These are phyloP conservation scores for Saccharomycopsis sp. DNA, from an alignment of 805 yeast species.

Conservation along the genomic window DNA sequence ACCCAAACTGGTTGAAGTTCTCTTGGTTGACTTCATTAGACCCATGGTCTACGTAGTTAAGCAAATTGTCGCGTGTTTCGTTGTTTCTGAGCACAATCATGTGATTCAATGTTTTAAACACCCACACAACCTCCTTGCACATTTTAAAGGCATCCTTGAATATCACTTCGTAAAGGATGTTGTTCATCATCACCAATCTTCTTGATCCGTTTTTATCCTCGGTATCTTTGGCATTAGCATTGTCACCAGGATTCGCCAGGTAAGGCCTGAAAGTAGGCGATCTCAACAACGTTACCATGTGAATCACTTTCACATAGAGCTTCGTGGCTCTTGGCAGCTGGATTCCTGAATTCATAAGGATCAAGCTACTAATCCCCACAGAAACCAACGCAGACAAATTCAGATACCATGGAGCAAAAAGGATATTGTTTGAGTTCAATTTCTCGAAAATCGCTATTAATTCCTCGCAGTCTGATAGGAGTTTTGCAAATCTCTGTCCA, in stretches of 20 bases:
- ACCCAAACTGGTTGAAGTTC: conserved; percentile 43
- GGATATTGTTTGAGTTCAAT: conserved; percentile 27
- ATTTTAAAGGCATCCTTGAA: conserved; percentile 28
- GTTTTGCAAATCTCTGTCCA: not conserved
- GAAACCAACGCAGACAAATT: conserved; percentile 39
- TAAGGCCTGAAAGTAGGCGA: conserved; percentile 24
- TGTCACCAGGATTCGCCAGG: not conserved
- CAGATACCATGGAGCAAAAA: conserved; percentile 48
- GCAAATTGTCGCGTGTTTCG: conserved; percentile 34
- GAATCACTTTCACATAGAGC: conserved; percentile 28
- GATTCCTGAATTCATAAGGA: conserved; percentile 39
- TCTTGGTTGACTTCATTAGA: conserved; percentile 43
- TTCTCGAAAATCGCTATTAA: conserved; percentile 25
- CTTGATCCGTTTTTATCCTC: not conserved
- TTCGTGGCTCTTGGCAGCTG: conserved; percentile 27
- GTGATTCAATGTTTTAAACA: conserved; percentile 47
- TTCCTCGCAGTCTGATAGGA: not conserved
- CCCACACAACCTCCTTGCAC: conserved; percentile 61
- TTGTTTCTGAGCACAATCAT: conserved; percentile 40
- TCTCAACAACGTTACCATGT: conserved; percentile 29
- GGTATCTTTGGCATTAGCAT: not conserved
- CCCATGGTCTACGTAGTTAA: conserved; percentile 44
- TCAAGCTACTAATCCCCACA: conserved; percentile 37
- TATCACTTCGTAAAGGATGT: conserved; percentile 3
- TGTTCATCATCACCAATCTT: conserved; percentile 5